These are phyloP conservation scores for Eucalyptus tenuipes DNA, from an alignment of 345 rosid genomes.

Conservation along the genomic window DNA sequence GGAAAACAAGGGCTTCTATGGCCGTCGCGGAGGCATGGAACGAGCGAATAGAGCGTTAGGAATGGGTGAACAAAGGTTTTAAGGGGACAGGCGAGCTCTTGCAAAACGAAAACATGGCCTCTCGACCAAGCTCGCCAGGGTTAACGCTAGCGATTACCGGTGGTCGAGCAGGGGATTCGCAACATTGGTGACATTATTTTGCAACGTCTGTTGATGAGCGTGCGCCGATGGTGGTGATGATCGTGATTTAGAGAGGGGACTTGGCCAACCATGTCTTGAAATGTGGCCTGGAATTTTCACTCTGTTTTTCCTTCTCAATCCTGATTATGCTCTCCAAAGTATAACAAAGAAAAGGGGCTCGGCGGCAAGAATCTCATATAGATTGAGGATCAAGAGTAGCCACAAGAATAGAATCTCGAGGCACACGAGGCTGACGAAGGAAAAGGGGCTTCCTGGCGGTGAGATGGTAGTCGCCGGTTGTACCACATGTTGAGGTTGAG, in stretches of 20 bases:
- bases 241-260: neutral
- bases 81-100: neutral
- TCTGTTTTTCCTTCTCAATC: neutral
- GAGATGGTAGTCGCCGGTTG: too few species aligned
- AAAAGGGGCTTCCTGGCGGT: neutral
- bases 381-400: neutral
- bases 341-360: neutral
- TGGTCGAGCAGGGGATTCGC: too few species aligned
- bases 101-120: neutral
- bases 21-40: neutral
- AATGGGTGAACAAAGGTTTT: neutral
- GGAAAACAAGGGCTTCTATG: neutral
- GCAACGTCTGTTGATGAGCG: too few species aligned
- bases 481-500: neutral
- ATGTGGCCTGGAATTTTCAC: accelerated
- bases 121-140: neutral
- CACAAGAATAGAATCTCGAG: too few species aligned
- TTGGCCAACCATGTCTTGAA: neutral
- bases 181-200: too few species aligned
- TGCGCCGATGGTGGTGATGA: neutral
- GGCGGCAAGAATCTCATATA: neutral
- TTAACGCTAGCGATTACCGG: too few species aligned
- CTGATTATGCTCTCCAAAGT: neutral
- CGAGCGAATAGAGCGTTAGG: neutral
- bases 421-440: too few species aligned